These are phyloP conservation scores for Aphanocladium album DNA, from an alignment of 2,329 filamentous ascomycete genomes.

Conservation along the genomic window DNA sequence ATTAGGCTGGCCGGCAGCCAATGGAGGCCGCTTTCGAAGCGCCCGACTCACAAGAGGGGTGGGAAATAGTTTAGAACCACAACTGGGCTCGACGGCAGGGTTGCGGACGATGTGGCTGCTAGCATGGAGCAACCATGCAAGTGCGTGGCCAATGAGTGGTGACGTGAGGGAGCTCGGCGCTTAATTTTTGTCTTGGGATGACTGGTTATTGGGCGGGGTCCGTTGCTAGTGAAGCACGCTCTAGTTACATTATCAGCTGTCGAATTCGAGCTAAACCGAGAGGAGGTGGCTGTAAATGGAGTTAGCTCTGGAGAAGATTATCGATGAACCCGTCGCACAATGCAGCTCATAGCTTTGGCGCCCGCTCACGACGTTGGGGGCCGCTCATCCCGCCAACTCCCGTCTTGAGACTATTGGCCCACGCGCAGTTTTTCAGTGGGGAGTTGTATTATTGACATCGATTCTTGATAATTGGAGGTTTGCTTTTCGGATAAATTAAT, in stretches of 20 bases:
- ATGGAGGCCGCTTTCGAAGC: constrained; percentile 4
- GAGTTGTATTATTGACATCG: background rate
- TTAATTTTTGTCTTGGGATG: constrained; percentile 6
- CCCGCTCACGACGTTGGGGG: background rate
- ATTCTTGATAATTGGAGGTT: background rate
- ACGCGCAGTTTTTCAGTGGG: background rate
- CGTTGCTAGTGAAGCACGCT: background rate
- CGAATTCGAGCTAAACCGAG: background rate
- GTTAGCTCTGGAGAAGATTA: background rate
- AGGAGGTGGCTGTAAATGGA: background rate
- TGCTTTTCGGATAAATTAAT: no score
- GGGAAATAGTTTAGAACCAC: constrained; percentile 3
- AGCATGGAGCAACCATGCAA: constrained; percentile 2
- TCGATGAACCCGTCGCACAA: constrained; percentile 11
- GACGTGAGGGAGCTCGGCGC: constrained; percentile 9
- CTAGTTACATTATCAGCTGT: background rate
- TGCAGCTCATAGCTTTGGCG: background rate
- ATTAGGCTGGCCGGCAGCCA: background rate
- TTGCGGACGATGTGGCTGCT: constrained; percentile 4
- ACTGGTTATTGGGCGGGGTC: constrained; percentile 3
- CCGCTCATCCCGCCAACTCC: background rate
- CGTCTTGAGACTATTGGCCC: background rate
- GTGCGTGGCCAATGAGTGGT: constrained; percentile 8
- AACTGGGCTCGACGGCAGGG: constrained; percentile 5
- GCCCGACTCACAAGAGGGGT: constrained; percentile 5